phyloP scores from a whole-genome alignment of 1,139 yeast genomes.

The Geotrichum candidum region DNA sequence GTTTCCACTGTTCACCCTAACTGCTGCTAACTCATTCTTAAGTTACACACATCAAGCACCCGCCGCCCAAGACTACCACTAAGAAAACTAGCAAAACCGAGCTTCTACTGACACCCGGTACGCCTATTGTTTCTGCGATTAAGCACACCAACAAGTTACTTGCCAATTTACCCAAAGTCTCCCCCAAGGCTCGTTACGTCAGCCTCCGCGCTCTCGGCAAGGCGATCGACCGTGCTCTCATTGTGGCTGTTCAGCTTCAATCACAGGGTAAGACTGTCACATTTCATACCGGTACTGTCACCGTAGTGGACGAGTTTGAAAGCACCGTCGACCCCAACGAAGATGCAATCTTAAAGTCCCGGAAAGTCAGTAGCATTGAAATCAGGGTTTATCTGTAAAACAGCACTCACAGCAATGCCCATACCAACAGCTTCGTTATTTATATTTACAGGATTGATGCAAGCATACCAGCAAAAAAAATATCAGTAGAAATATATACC shows the following conservation, averaged over 20 bases:
- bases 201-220: slow-evolving; percentile 27
- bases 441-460: background rate
- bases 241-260: slow-evolving; percentile 30
- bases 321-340: background rate
- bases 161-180: slow-evolving; percentile 3
- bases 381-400: slow-evolving; percentile 3
- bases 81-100: slow-evolving; percentile 12
- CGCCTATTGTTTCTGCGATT: slow-evolving; percentile 28
- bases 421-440: background rate
- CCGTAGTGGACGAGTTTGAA: slow-evolving; percentile 25
- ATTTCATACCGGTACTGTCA: slow-evolving; percentile 21
- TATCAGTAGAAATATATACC: background rate
- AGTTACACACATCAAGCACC: slow-evolving; percentile 17
- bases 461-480: background rate
- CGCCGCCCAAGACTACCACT: slow-evolving; percentile 11
- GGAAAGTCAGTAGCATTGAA: slow-evolving; percentile 13
- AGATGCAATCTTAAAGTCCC: background rate
- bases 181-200: slow-evolving; percentile 10
- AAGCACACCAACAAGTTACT: slow-evolving; percentile 21
- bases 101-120: slow-evolving; percentile 20
- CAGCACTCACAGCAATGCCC: background rate
- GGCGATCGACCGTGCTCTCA: slow-evolving; percentile 31
- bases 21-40: background rate
- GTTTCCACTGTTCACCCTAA: background rate
- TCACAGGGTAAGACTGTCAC: slow-evolving; percentile 24